Base-by-base conservation (phyloP, 1,284 basidiomycete species). In the Microbotryum saponariae region DNA sequence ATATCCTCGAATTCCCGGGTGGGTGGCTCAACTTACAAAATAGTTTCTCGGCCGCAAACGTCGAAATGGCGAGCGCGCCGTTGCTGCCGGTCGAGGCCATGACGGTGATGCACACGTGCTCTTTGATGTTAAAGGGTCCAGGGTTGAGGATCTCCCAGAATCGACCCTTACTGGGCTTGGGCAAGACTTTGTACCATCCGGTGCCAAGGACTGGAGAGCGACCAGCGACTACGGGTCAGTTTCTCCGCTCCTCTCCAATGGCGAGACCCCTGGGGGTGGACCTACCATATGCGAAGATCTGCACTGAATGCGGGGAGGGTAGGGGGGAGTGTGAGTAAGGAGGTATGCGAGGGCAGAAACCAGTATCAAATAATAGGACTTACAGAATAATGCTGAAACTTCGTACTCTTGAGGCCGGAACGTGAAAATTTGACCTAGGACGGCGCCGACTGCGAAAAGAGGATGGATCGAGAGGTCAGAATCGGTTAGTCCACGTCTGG, bases 51-150 rank as follows among this genome's bases (percentile, higher is more conserved):
- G 84, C 83, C 0, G 84, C 83, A 55, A 86, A 78, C 42, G 87
- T 78, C 60, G 84, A 81, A 48, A 84, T 84, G 0, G 80, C 85
- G 45, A 85, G 78, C 0, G 85, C 84, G 0, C 82, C 81, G 9
- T 79, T 79, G 3, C 82, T 80, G 1, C 84, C 83, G 4, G 85
- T 82, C 50, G 82, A 82, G 3, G 84, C 72, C 82, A 85, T 84
- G 64, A 86, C 85, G 23, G 84, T 79, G 46, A 86, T 82, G 31
- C 82, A 81, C 0, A 82, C 82, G 72, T 85, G 82, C 69, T 86
- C 82, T 61, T 80, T 80, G 66, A 62, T 69, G 60, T 44, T 53
- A 49, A 57, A 61, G 14, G 25, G 59, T 42, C 57, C 63, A 54
- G 64, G 42, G 44, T 59, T 70, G 42, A 70, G 53, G 63, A 70